Conservation (phyloP, 148 eudicot genomes). For the Amaranthus hypochondriacus region DNA sequence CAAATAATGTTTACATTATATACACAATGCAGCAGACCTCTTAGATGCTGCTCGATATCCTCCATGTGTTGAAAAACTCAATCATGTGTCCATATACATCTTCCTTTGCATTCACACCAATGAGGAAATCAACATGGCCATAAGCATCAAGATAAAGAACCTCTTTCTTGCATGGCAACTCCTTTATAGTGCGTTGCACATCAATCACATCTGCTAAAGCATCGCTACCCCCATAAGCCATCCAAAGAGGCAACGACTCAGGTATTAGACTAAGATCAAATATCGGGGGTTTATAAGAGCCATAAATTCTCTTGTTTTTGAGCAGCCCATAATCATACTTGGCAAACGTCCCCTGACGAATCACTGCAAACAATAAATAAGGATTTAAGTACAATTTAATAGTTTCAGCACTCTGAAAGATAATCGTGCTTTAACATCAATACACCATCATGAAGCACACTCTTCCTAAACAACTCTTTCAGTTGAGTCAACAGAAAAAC, state of each 20-base stretch:
- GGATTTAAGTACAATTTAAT: background rate
- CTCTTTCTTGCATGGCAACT: conserved; percentile 59
- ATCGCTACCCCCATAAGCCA: conserved; percentile 86
- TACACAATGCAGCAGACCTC: conserved; percentile 7
- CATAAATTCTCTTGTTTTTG: conserved; percentile 62
- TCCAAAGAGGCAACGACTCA: conserved; percentile 77
- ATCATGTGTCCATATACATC: conserved; percentile 75
- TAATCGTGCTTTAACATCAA: too few species aligned
- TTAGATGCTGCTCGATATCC: conserved; percentile 40
- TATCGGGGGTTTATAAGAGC: conserved; percentile 58
- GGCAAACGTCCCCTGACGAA: conserved; percentile 84
- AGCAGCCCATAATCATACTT: conserved; percentile 77
- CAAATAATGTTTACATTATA: conserved; percentile 5
- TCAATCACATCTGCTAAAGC: conserved; percentile 75
- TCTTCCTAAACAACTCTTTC: background rate
- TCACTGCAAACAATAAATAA: conserved; percentile 51
- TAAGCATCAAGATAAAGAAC: conserved; percentile 73
- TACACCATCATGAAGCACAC: too few species aligned
- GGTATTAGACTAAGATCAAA: conserved; percentile 75
- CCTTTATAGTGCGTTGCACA: conserved; percentile 65
- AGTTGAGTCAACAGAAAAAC: background rate
- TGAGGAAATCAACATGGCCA: conserved; percentile 85
- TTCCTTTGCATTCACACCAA: conserved; percentile 55
- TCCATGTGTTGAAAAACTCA: conserved; percentile 54
- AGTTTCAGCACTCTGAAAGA: background rate